Evolutionary conservation across 345 rosid species (phyloP).

Genomic region (Draba incana): DNA sequence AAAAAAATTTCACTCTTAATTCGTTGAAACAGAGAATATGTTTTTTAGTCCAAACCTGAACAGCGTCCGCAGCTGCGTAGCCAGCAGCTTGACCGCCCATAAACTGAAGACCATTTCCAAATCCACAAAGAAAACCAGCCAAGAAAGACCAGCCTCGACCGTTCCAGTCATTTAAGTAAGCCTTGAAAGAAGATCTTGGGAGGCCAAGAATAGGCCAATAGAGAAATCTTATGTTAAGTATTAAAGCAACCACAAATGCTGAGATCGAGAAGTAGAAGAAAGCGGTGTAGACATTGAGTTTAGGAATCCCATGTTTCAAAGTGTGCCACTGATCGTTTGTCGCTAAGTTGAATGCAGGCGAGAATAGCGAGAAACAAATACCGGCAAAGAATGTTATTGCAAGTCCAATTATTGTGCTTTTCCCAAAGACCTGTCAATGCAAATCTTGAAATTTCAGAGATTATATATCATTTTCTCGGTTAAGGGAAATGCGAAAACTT

Average conservation of each 20-base stretch:
- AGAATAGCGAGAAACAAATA: constrained; percentile 76
- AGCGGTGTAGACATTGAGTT: constrained; percentile 71
- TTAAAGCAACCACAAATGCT: constrained; percentile 56
- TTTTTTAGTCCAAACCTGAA: constrained; percentile 55
- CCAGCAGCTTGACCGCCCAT: constrained; percentile 95
- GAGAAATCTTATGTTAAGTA: constrained; percentile 64
- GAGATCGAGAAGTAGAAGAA: constrained; percentile 80
- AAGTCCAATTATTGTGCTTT: constrained; percentile 62
- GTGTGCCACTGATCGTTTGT: constrained; percentile 87
- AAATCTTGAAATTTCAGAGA: too few species aligned
- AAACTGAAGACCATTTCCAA: constrained; percentile 85
- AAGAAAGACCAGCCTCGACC: constrained; percentile 83
- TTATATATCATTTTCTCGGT: too few species aligned
- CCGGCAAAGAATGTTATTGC: constrained; percentile 72
- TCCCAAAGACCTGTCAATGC: constrained; percentile 65
- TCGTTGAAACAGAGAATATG: neutral
- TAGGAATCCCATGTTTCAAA: constrained; percentile 68
- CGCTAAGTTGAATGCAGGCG: constrained; percentile 88
- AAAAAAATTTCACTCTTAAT: neutral
- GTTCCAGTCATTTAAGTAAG: constrained; percentile 71
- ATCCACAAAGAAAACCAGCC: constrained; percentile 82
- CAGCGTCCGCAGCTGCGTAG: constrained; percentile 87
- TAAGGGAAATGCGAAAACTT: too few species aligned
- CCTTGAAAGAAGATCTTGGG: constrained; percentile 66
- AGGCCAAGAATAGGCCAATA: constrained; percentile 61